Evolutionary conservation across 345 rosid species (phyloP), one percentile per base, ranked within the genome.

Genomic region (Dimocarpus longan): DNA sequence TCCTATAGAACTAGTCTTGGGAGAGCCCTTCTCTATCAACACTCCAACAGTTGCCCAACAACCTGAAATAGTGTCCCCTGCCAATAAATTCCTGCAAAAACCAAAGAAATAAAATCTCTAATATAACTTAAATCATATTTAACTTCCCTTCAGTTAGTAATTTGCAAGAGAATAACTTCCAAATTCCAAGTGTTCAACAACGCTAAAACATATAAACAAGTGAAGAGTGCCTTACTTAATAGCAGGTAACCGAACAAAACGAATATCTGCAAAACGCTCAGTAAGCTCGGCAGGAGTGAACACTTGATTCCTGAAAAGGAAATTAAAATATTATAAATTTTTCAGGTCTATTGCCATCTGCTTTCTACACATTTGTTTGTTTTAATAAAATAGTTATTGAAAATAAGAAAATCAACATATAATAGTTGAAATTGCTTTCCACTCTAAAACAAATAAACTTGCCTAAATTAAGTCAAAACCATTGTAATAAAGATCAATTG

Each of bases 11-110:
- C 97, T 94, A 62, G 90, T 93, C 88, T 73, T 90, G 16, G 92
- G 90, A 73, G 54, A 80, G 66, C 98, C 97, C 82, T 85, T 93
- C 86, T 96, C 98, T n/a, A 81, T 82, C 83, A 96, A 82, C 24
- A 96, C 93, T 73, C 93, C 97, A 73, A 91, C 85, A 32, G 98
- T 96, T 8, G 95, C 97, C 99, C 97, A 94, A 78, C 91, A 91
- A 8, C 99, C 99, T 1, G 91, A 82, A 72, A 94, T 80, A 82
- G 82, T 89, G 80, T 94, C 98, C 66, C 97, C 95, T 9, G 64
- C 76, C 82, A 96, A 80, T 79, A 90, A 84, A 85, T 91, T 96
- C 89, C 99, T 95, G 79, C 22, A 78, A 65, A 78, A 73, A 65
- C 24, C 66, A 64, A 75, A 81, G 8, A 68, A 4, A 65, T 65